phyloP scores from a whole-genome alignment of 306 rosid species.

The Senna siamea region DNA sequence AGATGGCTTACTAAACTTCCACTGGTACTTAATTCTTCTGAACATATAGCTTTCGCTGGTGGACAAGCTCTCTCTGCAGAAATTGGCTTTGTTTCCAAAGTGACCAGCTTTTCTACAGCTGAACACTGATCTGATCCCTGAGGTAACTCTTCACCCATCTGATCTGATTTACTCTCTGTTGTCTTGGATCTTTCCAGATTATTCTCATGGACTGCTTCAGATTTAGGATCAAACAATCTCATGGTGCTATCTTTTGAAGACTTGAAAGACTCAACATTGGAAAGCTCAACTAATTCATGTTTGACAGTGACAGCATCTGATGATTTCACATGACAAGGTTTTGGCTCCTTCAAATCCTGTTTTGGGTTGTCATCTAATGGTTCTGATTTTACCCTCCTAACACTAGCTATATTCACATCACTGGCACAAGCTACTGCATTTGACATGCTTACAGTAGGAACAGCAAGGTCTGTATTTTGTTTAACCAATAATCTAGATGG shows the following conservation, averaged over 20 bases:
- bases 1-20: conserved; percentile 38
- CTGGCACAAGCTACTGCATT: conserved; percentile 34
- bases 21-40: conserved; percentile 38
- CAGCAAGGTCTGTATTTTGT: conserved; percentile 41
- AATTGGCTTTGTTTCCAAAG: conserved; percentile 8
- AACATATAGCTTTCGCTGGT: conserved; percentile 44
- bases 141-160: conserved; percentile 37
- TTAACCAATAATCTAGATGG: conserved; percentile 51
- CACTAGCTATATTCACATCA: conserved; percentile 45
- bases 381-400: conserved; percentile 68
- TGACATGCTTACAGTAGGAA: conserved; percentile 36
- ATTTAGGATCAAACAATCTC: conserved; percentile 49
- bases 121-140: conserved; percentile 40
- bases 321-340: conserved; percentile 36
- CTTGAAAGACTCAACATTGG: conserved; percentile 39
- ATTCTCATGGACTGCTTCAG: conserved; percentile 51
- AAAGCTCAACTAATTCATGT: conserved; percentile 45
- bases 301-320: conserved; percentile 49
- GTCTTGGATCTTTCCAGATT: conserved; percentile 42
- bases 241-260: conserved; percentile 36
- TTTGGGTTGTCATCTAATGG: conserved; percentile 66
- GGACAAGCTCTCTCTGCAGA: conserved; percentile 37
- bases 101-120: conserved; percentile 24
- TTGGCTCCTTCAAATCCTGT: conserved; percentile 43
- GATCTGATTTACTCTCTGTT: conserved; percentile 42